Percentiles rank a stretch among this genome's conserved stretches.
phyloP scores from a whole-genome alignment of 2,329 filamentous ascomycete genomes.

The Trichoderma breve region DNA sequence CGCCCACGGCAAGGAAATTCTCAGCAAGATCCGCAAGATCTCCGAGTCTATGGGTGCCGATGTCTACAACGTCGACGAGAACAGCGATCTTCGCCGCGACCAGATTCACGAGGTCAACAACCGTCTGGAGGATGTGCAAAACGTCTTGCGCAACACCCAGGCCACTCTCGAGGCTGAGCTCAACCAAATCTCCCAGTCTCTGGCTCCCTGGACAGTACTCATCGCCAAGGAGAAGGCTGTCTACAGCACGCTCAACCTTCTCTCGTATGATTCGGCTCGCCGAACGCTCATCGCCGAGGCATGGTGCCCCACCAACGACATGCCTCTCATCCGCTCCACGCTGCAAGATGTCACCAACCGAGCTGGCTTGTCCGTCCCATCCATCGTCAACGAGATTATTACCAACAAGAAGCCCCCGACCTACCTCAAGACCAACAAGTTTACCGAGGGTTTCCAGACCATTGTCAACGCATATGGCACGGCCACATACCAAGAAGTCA shows the following conservation, averaged over 20 bases:
- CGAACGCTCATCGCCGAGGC: conserved; percentile 97
- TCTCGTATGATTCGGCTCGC: conserved; percentile 92
- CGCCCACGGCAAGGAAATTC: conserved; percentile 95
- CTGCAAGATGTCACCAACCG: conserved; percentile 95
- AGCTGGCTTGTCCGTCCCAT: conserved; percentile 93
- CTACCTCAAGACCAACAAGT: conserved; percentile 97
- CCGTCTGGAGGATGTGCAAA: conserved; percentile 84
- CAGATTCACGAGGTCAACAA: conserved; percentile 98
- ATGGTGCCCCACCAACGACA: conserved; percentile 91
- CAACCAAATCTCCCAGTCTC: conserved; percentile 84
- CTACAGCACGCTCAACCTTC: conserved; percentile 91
- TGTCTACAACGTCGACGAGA: conserved; percentile 96
- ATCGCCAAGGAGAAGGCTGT: conserved; percentile 98
- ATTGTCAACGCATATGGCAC: conserved; percentile 99
- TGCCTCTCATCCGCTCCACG: conserved; percentile 86
- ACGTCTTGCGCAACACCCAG: conserved; percentile 92
- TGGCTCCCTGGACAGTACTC: conserved; percentile 96
- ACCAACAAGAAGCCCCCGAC: conserved; percentile 98
- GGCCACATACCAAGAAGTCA: conserved; percentile 95
- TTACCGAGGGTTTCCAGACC: conserved; percentile 96
- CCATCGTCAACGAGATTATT: conserved; percentile 95
- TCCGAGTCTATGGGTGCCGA: conserved; percentile 96
- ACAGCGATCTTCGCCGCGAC: conserved; percentile 89
- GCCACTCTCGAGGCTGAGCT: conserved; percentile 89
- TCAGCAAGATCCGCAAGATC: conserved; percentile 98